Conservation (phyloP, 352 stramenopile species). For the Phytophthora ohioensis region DNA sequence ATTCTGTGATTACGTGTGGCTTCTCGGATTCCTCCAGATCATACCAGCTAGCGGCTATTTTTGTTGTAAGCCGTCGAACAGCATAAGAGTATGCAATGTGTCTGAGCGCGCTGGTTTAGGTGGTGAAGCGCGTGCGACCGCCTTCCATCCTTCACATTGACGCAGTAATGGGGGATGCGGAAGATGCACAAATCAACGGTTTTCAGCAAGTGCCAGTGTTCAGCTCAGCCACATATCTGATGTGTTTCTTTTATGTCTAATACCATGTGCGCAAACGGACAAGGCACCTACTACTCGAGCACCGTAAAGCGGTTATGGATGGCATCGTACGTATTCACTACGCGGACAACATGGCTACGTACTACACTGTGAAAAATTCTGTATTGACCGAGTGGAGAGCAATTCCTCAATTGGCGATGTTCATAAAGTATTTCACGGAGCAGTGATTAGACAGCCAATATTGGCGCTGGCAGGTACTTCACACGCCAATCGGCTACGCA, state of each 20-base stretch:
- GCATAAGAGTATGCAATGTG: too few relatives aligned
- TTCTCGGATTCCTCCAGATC: too few relatives aligned
- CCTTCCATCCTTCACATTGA: not conserved
- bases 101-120: not conserved
- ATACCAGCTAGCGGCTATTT: too few relatives aligned
- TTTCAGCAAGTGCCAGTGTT: constrained; percentile 1
- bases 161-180: constrained; percentile 6
- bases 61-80: too few relatives aligned
- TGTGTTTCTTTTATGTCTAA: too few relatives aligned
- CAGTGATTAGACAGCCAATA: not conserved
- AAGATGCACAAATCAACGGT: constrained; percentile 5
- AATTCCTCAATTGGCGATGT: not conserved
- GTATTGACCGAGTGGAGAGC: not conserved
- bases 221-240: not conserved
- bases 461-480: not conserved
- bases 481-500: not conserved
- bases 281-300: too few relatives aligned
- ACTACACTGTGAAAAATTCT: not conserved
- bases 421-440: not conserved
- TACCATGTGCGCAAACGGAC: too few relatives aligned
- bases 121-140: not conserved
- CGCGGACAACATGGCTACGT: not conserved
- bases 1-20: too few relatives aligned
- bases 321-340: not conserved
- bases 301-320: too few relatives aligned